Percentiles rank a stretch among this genome's conserved stretches.
Evolutionary conservation across 1,139 yeast species (phyloP).

Genomic region (Suzukiozyma palmioleophila): DNA sequence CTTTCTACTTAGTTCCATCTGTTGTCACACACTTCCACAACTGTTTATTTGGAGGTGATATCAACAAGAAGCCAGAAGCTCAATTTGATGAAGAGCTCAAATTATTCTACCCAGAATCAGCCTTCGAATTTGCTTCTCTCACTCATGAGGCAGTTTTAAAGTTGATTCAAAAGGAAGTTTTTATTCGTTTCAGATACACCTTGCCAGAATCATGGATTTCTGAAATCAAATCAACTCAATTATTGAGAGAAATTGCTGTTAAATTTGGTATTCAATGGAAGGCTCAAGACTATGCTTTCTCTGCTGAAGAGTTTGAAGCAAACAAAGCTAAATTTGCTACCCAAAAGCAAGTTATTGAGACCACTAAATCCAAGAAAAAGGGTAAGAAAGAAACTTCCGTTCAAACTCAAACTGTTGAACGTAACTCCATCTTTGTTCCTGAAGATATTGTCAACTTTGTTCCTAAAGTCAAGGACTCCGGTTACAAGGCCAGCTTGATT

Average conservation of each 20-base stretch:
- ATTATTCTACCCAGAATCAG: constrained; percentile 38
- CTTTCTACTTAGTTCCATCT: constrained; percentile 52
- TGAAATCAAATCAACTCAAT: constrained; percentile 33
- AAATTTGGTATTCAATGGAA: constrained; percentile 89
- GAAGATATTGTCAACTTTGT: constrained; percentile 65
- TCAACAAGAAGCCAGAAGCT: constrained; percentile 41
- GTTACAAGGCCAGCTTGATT: constrained; percentile 61
- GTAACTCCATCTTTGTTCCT: constrained; percentile 44
- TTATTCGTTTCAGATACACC: constrained; percentile 55
- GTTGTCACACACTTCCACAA: constrained; percentile 72
- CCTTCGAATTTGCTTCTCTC: constrained; percentile 41
- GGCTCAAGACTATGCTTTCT: constrained; percentile 48
- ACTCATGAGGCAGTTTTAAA: constrained; percentile 41
- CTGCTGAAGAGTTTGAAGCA: constrained; percentile 40
- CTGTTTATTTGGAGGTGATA: constrained; percentile 53
- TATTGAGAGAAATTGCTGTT: constrained; percentile 69
- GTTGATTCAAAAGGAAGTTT: constrained; percentile 49
- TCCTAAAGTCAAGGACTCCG: constrained; percentile 71
- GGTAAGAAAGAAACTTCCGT: constrained; percentile 29
- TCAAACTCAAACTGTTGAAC: constrained; percentile 19
- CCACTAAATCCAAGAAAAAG: constrained; percentile 20
- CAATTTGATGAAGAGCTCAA: constrained; percentile 40
- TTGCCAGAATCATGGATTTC: constrained; percentile 49
- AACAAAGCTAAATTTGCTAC: constrained; percentile 17
- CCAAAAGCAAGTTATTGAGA: constrained; percentile 14